Evolutionary conservation across 345 rosid species (phyloP).

Genomic region (Rhizophora mangle): DNA sequence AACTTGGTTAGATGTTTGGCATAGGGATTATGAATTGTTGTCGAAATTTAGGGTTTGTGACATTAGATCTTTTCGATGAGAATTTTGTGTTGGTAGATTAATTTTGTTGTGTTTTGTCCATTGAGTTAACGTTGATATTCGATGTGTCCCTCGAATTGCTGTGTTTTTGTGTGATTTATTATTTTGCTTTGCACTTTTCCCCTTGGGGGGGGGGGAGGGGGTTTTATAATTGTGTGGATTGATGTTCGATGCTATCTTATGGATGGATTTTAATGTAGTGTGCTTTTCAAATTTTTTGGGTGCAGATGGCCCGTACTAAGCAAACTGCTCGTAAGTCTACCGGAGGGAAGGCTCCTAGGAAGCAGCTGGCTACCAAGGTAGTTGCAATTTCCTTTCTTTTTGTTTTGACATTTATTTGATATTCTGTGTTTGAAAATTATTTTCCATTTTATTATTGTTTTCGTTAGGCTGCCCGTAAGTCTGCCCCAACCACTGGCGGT

Average conservation of each 20-base stretch:
- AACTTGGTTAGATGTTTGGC: not conserved
- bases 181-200: too few species aligned
- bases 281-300: not conserved
- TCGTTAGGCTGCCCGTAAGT: slow-evolving; percentile 21
- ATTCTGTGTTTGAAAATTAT: too few species aligned
- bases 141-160: too few species aligned
- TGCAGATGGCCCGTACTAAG: slow-evolving; percentile 87
- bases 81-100: not conserved
- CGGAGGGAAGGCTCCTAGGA: slow-evolving; percentile 96
- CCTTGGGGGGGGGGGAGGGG: too few species aligned
- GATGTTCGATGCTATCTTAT: not conserved
- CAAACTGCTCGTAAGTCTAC: slow-evolving; percentile 95
- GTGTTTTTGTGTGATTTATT: too few species aligned
- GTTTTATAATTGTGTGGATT: too few species aligned
- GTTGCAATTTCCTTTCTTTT: not conserved
- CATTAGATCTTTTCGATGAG: too few species aligned
- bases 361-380: slow-evolving; percentile 94
- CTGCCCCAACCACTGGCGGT: slow-evolving; percentile 24
- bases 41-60: not conserved
- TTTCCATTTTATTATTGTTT: too few species aligned
- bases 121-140: not conserved
- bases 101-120: not conserved
- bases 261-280: not conserved
- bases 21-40: not conserved
- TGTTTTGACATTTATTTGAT: not conserved